Conservation (phyloP, 1,284 basidiomycete genomes). For the Termitomyces sp. region DNA sequence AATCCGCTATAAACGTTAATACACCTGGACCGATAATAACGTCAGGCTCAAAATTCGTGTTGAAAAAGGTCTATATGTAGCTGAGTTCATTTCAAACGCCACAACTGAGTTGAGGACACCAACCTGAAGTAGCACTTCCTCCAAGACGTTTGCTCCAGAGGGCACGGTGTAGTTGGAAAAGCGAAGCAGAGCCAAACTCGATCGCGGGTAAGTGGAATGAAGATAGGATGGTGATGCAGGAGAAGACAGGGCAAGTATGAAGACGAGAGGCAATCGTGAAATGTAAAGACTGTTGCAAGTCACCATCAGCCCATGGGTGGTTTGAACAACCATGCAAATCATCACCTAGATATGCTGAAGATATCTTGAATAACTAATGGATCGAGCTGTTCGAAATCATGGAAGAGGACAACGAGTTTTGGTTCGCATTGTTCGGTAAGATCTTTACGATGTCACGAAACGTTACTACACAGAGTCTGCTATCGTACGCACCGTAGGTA, state of each 20-base stretch:
- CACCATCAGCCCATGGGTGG: background rate
- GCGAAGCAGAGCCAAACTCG: slow-evolving; percentile 53
- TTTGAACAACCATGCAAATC: background rate
- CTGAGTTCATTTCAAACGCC: background rate
- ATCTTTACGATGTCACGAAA: slow-evolving; percentile 10
- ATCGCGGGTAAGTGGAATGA: slow-evolving; percentile 50
- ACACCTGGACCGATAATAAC: slow-evolving; percentile 56
- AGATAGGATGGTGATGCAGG: slow-evolving; percentile 55
- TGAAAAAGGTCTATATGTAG: slow-evolving; percentile 59
- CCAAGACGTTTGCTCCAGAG: slow-evolving; percentile 38
- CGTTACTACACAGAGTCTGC: too few species aligned
- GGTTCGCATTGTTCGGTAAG: slow-evolving; percentile 18
- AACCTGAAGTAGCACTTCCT: slow-evolving; percentile 49
- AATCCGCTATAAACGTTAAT: slow-evolving; percentile 51
- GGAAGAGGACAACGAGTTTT: slow-evolving; percentile 51
- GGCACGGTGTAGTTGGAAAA: slow-evolving; percentile 46
- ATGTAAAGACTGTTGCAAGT: slow-evolving; percentile 33
- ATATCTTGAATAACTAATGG: slow-evolving; percentile 54
- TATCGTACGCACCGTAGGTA: slow-evolving; percentile 27
- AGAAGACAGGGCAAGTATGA: slow-evolving; percentile 54
- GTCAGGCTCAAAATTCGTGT: slow-evolving; percentile 49
- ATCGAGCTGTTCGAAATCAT: slow-evolving; percentile 70
- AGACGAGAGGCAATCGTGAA: slow-evolving; percentile 50
- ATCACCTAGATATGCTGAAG: slow-evolving; percentile 63
- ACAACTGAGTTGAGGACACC: background rate